Conservation (phyloP, 495 filamentous ascomycete species). For the Rostrohypoxylon terebratum region DNA sequence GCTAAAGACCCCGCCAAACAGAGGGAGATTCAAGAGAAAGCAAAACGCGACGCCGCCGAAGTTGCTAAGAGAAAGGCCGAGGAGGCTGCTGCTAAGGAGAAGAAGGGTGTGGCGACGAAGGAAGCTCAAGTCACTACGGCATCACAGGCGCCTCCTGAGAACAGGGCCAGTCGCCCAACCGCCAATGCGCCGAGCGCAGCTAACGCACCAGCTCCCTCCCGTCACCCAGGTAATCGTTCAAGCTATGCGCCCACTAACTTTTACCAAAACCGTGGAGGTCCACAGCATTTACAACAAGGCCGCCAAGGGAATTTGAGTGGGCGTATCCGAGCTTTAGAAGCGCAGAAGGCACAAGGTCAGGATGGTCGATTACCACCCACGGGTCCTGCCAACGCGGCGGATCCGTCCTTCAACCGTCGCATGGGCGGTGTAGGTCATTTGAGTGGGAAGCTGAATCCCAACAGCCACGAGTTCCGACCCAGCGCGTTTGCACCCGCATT, state of each 20-base stretch:
- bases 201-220: constrained; percentile 50
- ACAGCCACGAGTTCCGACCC: constrained; percentile 85
- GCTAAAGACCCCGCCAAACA: constrained; percentile 96
- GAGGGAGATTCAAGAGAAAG: constrained; percentile 89
- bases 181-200: constrained; percentile 45
- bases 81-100: constrained; percentile 52
- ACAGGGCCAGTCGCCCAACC: constrained; percentile 46
- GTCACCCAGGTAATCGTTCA: constrained; percentile 40
- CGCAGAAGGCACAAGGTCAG: constrained; percentile 57
- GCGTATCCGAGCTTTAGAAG: constrained; percentile 59
- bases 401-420: constrained; percentile 61
- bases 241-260: constrained; percentile 42
- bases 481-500: constrained; percentile 82
- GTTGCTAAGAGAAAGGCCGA: constrained; percentile 58
- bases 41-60: constrained; percentile 74
- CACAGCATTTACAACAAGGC: constrained; percentile 52
- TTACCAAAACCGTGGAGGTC: constrained; percentile 51
- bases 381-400: constrained; percentile 62
- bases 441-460: constrained; percentile 80
- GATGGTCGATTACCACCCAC: constrained; percentile 65
- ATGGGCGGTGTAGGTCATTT: constrained; percentile 61
- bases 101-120: constrained; percentile 53
- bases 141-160: constrained; percentile 37
- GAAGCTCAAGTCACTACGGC: constrained; percentile 52
- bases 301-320: constrained; percentile 53